phyloP scores from a whole-genome alignment of 805 yeast species.

The Sugiyamaella boreocaroliniensis region DNA sequence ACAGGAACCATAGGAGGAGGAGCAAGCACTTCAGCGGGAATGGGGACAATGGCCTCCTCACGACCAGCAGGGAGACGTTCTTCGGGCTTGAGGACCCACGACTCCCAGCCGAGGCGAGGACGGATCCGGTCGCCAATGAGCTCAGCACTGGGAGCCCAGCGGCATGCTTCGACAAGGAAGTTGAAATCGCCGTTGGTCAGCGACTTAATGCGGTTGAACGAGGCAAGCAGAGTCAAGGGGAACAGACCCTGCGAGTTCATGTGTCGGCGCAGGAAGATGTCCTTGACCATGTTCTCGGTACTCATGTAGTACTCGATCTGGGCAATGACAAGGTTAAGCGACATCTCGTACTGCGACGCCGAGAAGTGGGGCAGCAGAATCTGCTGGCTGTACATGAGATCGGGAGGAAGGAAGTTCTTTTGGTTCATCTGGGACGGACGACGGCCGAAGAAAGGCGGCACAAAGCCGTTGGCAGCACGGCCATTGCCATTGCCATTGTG shows the following conservation, averaged over 20 bases:
- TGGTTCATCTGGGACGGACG: slow-evolving; percentile 17
- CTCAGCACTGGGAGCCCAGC: slow-evolving; percentile 48
- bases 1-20: not conserved
- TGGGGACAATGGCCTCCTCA: slow-evolving; percentile 30
- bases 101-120: slow-evolving; percentile 48
- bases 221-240: slow-evolving; percentile 52
- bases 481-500: slow-evolving; percentile 7
- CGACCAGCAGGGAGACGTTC: slow-evolving; percentile 43
- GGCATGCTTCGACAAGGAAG: slow-evolving; percentile 49
- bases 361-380: slow-evolving; percentile 12
- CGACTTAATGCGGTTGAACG: slow-evolving; percentile 69
- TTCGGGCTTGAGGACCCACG: slow-evolving; percentile 60
- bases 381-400: slow-evolving; percentile 10
- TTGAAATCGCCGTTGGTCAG: slow-evolving; percentile 50
- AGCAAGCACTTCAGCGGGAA: not conserved
- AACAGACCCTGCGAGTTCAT: slow-evolving; percentile 76
- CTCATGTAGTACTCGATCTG: slow-evolving; percentile 92
- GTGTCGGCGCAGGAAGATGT: slow-evolving; percentile 70
- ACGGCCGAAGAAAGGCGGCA: slow-evolving; percentile 9
- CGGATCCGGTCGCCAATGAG: slow-evolving; percentile 52
- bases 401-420: slow-evolving; percentile 12
- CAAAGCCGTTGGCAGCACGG: slow-evolving; percentile 4
- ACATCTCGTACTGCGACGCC: slow-evolving; percentile 19
- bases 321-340: slow-evolving; percentile 32
- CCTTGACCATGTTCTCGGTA: slow-evolving; percentile 78